These are phyloP conservation scores for Mercurialis annua DNA, from an alignment of 345 rosid genomes.

Conservation along the genomic window DNA sequence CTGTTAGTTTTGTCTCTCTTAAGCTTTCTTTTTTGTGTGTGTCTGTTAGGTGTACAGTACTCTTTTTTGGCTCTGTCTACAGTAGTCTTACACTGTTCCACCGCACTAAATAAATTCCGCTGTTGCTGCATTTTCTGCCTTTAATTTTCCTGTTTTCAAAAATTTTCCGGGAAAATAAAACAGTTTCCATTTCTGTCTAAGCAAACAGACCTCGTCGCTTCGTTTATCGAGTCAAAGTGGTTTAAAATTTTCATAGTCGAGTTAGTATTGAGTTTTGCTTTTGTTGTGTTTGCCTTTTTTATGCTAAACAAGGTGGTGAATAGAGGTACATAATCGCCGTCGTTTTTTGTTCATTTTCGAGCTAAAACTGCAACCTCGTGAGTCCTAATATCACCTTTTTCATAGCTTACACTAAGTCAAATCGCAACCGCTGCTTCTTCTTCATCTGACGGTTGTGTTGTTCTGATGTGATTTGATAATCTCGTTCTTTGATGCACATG, in stretches of 20 bases:
- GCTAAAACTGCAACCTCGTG: conserved; percentile 27
- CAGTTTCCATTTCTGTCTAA: neutral
- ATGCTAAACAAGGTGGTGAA: neutral
- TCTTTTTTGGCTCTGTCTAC: conserved; percentile 36
- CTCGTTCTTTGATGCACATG: conserved; percentile 32
- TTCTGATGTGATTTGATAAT: conserved; percentile 21
- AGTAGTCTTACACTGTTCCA: conserved; percentile 13
- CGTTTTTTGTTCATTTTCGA: conserved; percentile 27
- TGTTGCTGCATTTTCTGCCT: conserved; percentile 1
- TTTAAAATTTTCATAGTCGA: neutral
- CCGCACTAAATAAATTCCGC: conserved; percentile 19
- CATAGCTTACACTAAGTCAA: conserved; percentile 20
- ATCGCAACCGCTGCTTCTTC: conserved; percentile 26
- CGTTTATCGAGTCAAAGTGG: conserved; percentile 7
- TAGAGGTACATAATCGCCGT: conserved; percentile 31
- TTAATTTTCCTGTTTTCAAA: neutral
- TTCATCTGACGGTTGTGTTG: conserved; percentile 31
- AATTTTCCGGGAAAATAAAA: conserved; percentile 11
- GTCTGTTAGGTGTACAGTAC: conserved; percentile 6
- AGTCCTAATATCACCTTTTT: conserved; percentile 21
- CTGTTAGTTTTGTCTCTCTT: conserved; percentile 37
- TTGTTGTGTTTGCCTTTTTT: conserved; percentile 2
- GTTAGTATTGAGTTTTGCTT: neutral
- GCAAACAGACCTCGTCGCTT: conserved; percentile 3
- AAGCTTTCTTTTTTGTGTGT: conserved; percentile 10